phyloP scores from a whole-genome alignment of 805 yeast species.

The Candida methanosorbosa region DNA sequence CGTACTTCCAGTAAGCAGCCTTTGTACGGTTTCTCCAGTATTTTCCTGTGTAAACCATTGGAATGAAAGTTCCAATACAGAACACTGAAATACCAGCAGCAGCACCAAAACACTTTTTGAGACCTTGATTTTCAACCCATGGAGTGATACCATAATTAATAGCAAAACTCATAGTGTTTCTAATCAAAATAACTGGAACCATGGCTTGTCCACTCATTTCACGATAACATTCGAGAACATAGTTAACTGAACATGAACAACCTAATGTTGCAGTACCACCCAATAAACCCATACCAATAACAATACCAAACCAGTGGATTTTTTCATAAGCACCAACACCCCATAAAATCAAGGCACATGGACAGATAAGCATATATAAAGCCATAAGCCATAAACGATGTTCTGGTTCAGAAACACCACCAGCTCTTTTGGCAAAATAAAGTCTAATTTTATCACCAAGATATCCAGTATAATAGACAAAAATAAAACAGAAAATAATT shows the following conservation, averaged over 20 bases:
- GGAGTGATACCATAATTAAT: conserved; percentile 43
- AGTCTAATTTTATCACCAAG: conserved; percentile 35
- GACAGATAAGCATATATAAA: conserved; percentile 32
- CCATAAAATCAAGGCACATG: conserved; percentile 40
- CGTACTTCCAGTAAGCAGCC: conserved; percentile 18
- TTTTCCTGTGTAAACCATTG: conserved; percentile 19
- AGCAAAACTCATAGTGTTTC: conserved; percentile 43
- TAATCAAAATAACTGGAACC: conserved; percentile 39
- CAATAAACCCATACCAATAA: conserved; percentile 39
- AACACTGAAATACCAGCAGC: conserved; percentile 36
- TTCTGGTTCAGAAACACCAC: conserved; percentile 40
- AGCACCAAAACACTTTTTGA: conserved; percentile 39
- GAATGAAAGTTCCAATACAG: conserved; percentile 28
- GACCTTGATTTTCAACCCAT: conserved; percentile 39
- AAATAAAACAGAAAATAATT: conserved; percentile 28
- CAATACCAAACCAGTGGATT: conserved; percentile 38
- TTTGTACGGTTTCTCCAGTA: conserved; percentile 17
- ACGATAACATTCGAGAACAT: conserved; percentile 42
- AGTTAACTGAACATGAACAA: conserved; percentile 33
- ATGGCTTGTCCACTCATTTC: conserved; percentile 39
- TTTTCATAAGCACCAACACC: conserved; percentile 44
- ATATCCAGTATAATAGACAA: conserved; percentile 30
- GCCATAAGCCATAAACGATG: conserved; percentile 36
- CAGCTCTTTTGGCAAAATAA: conserved; percentile 30
- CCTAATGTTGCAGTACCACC: conserved; percentile 41